Evolutionary conservation across 352 stramenopile species (phyloP).

Genomic region (Thraustochytrium sp.): DNA sequence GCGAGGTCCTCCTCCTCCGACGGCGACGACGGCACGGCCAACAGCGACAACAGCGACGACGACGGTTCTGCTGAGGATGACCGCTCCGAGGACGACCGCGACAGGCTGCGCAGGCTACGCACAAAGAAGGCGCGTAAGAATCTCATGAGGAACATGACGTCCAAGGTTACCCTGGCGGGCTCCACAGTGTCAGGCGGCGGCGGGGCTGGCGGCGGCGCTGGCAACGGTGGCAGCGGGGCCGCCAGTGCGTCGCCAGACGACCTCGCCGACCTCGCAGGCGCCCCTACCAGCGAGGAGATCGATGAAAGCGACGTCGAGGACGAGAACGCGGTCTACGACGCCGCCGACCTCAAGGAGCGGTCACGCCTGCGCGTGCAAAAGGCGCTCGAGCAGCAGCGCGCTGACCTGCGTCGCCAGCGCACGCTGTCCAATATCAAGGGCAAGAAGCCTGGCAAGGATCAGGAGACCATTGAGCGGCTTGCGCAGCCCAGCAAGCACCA

Average conservation of each 20-base stretch:
- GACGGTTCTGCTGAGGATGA: neutral
- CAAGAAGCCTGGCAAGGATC: slow-evolving; percentile 5
- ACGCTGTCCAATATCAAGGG: slow-evolving; percentile 22
- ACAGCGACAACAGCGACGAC: neutral
- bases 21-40: neutral
- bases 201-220: too few species aligned
- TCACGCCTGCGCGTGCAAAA: neutral
- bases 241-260: too few species aligned
- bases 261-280: too few species aligned
- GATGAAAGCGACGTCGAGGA: neutral
- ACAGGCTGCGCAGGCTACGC: too few species aligned
- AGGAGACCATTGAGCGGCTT: neutral
- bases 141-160: too few species aligned
- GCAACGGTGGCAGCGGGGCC: too few species aligned
- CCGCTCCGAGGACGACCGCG: too few species aligned
- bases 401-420: neutral
- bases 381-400: neutral
- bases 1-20: neutral
- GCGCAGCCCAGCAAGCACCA: slow-evolving; percentile 29
- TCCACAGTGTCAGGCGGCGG: too few species aligned
- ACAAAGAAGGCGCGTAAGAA: too few species aligned
- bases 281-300: neutral
- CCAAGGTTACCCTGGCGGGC: too few species aligned
- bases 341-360: neutral
- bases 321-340: slow-evolving; percentile 16